Conservation (phyloP, 495 filamentous ascomycete species). For the Acidiella bohemica region DNA sequence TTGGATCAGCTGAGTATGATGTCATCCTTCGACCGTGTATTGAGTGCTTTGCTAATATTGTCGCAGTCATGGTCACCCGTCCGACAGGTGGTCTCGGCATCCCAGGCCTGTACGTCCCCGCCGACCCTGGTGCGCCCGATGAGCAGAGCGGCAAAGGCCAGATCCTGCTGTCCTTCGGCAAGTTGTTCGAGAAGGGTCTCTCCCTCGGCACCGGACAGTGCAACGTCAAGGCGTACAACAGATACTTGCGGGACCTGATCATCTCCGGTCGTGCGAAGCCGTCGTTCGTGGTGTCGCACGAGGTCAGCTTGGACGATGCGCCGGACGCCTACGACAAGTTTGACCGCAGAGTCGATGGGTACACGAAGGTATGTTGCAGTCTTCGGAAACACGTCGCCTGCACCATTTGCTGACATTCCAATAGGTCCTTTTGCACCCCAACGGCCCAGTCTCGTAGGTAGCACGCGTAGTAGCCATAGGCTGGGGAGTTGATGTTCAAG, state of each 20-base stretch:
- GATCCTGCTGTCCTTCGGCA: constrained; percentile 45
- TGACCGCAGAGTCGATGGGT: constrained; percentile 49
- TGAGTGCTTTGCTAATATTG: too few relatives aligned
- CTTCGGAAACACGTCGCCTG: too few relatives aligned
- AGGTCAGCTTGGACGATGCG: constrained; percentile 41
- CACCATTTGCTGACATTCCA: too few relatives aligned
- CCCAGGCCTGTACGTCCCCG: constrained; percentile 29
- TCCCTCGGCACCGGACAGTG: constrained; percentile 34
- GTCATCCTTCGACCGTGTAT: too few relatives aligned
- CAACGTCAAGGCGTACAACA: constrained; percentile 48
- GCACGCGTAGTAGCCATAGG: too few relatives aligned
- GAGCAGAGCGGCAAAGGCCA: constrained; percentile 37
- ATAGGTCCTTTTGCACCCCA: constrained; percentile 27
- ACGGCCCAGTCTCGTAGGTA: constrained; percentile 23
- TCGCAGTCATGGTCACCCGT: too few relatives aligned
- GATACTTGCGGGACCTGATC: constrained; percentile 44
- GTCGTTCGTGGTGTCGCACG: constrained; percentile 43
- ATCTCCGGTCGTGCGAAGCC: constrained; percentile 44
- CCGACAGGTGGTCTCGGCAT: constrained; percentile 29
- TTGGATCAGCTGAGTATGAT: constrained; percentile 29
- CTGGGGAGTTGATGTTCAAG: too few relatives aligned
- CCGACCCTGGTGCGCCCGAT: constrained; percentile 30
- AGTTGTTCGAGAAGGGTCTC: constrained; percentile 44
- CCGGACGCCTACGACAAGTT: constrained; percentile 58
- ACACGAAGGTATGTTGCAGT: constrained; percentile 30